These are phyloP conservation scores for Torulaspora gathmanii DNA, from an alignment of 805 yeast genomes.

Conservation along the genomic window DNA sequence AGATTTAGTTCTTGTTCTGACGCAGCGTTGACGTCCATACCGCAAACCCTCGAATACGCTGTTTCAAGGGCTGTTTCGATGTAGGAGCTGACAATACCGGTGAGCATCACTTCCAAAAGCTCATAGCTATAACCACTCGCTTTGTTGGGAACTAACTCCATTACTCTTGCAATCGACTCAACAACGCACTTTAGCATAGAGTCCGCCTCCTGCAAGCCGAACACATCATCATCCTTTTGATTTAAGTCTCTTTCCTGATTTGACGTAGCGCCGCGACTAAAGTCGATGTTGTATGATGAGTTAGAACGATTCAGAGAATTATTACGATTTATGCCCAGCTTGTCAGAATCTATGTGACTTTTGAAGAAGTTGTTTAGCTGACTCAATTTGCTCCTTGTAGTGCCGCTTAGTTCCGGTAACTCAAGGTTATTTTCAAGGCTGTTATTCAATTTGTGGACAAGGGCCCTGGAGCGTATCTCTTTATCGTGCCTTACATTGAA, in stretches of 20 bases:
- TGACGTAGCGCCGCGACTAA: not conserved
- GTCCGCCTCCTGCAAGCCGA: slow-evolving; percentile 50
- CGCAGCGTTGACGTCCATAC: slow-evolving; percentile 32
- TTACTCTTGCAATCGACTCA: slow-evolving; percentile 70
- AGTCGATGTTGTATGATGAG: slow-evolving; percentile 1
- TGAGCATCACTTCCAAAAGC: slow-evolving; percentile 59
- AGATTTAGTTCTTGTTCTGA: slow-evolving; percentile 43
- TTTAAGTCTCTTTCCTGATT: slow-evolving; percentile 1
- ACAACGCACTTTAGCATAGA: slow-evolving; percentile 62
- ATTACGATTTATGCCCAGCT: slow-evolving; percentile 33
- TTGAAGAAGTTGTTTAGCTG: slow-evolving; percentile 57
- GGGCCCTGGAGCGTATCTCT: slow-evolving; percentile 27
- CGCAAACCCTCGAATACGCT: slow-evolving; percentile 46
- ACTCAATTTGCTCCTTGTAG: slow-evolving; percentile 40
- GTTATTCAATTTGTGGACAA: slow-evolving; percentile 32
- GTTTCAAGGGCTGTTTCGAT: slow-evolving; percentile 72
- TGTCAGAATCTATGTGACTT: slow-evolving; percentile 43
- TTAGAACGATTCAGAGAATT: slow-evolving; percentile 11
- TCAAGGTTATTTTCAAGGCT: slow-evolving; percentile 23
- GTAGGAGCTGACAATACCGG: slow-evolving; percentile 68
- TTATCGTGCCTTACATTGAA: slow-evolving; percentile 35
- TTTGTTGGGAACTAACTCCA: slow-evolving; percentile 64
- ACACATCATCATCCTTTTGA: slow-evolving; percentile 17
- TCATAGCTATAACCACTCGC: slow-evolving; percentile 60
- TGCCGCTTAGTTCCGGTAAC: slow-evolving; percentile 18